Conservation (phyloP, 768 basidiomycete genomes). For the Leccinum olivaceopallidum region DNA sequence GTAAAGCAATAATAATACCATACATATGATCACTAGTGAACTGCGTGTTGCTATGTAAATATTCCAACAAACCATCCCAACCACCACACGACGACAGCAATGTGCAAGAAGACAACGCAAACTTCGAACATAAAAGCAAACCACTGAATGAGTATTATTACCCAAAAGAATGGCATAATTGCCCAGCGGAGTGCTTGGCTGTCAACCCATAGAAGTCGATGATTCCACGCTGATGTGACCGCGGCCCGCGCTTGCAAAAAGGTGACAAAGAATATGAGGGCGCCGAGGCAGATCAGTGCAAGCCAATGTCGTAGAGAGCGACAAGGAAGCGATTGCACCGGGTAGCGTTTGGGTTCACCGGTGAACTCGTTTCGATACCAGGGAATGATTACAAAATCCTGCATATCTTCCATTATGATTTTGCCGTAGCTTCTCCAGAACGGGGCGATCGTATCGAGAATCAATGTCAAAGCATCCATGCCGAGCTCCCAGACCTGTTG, state of each 20-base stretch:
- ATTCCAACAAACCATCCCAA: conserved; percentile 66
- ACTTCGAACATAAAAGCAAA: conserved; percentile 60
- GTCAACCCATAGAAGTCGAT: conserved; percentile 56
- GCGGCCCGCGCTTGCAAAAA: conserved; percentile 62
- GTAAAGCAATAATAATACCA: neutral
- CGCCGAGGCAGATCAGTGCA: conserved; percentile 53
- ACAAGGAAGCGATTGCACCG: conserved; percentile 54
- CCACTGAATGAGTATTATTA: conserved; percentile 68
- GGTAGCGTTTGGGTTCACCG: conserved; percentile 69
- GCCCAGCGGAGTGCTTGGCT: conserved; percentile 65
- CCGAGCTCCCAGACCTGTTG: conserved; percentile 82
- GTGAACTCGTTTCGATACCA: conserved; percentile 85
- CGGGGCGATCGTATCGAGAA: conserved; percentile 75
- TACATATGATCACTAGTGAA: neutral
- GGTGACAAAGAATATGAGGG: conserved; percentile 47
- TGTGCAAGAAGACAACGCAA: conserved; percentile 55
- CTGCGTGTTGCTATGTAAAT: conserved; percentile 33
- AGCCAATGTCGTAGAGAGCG: conserved; percentile 73
- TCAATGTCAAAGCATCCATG: conserved; percentile 72
- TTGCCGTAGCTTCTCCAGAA: conserved; percentile 84
- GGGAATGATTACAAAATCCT: conserved; percentile 80
- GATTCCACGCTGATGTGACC: conserved; percentile 51
- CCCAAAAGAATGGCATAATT: conserved; percentile 61
- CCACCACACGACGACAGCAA: conserved; percentile 72
- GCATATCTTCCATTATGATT: conserved; percentile 76